A percentile compares a stretch with the other conserved stretches of the same genome.
phyloP scores from a whole-genome alignment of 306 rosid genomes.

The Vigna nakashimae region DNA sequence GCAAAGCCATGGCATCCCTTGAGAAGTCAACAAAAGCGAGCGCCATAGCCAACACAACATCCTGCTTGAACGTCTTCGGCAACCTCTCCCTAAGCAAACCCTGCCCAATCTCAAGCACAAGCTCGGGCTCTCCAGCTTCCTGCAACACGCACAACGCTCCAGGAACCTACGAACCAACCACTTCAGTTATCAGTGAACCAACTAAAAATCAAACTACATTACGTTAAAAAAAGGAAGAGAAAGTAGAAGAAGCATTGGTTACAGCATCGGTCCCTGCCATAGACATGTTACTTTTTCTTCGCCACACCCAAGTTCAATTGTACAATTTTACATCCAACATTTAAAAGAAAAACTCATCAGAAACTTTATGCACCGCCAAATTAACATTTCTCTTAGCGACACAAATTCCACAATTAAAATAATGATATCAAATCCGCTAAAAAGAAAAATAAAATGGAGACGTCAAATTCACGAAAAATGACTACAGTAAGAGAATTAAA shows the following conservation, averaged over 20 bases:
- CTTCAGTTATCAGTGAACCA: neutral
- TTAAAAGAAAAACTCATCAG: neutral
- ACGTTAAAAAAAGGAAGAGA: neutral
- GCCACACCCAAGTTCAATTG: neutral
- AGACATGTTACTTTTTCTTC: neutral
- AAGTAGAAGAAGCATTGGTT: neutral
- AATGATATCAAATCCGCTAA: neutral
- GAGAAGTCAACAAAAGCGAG: conserved; percentile 90
- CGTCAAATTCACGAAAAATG: neutral
- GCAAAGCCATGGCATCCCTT: conserved; percentile 88
- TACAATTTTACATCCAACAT: neutral
- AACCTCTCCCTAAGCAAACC: conserved; percentile 86
- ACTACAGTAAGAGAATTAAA: neutral
- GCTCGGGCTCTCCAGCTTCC: conserved; percentile 86
- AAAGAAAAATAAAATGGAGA: neutral
- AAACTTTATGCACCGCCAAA: neutral
- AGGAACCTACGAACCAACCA: conserved; percentile 68
- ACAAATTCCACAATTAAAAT: neutral
- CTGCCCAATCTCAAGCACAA: conserved; percentile 79
- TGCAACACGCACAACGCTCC: conserved; percentile 92
- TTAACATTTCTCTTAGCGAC: neutral
- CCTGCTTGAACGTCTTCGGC: conserved; percentile 92
- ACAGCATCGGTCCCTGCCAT: neutral
- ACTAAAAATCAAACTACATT: conserved; percentile 1
- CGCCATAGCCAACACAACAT: conserved; percentile 85